Percentiles rank a stretch among this genome's conserved stretches.
Evolutionary conservation across 257 asterid genomes (phyloP).

Genomic region (Jacaranda copaia): DNA sequence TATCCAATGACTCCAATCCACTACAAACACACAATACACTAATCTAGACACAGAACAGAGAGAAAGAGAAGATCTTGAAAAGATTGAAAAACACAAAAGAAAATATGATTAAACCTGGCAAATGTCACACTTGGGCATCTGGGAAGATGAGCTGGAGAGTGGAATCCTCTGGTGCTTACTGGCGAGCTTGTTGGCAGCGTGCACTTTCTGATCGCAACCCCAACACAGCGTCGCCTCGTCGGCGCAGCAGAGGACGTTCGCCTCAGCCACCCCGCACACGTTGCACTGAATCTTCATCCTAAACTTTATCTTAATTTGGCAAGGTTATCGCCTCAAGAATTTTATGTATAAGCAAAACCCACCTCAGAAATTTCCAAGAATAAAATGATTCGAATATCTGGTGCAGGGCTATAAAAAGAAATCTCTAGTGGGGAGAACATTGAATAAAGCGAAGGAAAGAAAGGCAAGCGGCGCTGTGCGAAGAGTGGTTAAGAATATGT

Average conservation of each 20-base stretch:
- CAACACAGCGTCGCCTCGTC: constrained; percentile 88
- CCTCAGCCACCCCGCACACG: constrained; percentile 83
- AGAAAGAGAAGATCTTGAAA: background rate
- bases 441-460: constrained; percentile 35
- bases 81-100: background rate
- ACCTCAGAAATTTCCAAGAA: background rate
- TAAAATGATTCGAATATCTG: background rate
- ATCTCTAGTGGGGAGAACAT: background rate
- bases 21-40: background rate
- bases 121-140: constrained; percentile 87
- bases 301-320: background rate
- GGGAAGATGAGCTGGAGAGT: constrained; percentile 58
- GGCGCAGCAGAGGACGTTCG: constrained; percentile 81
- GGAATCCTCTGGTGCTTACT: constrained; percentile 81
- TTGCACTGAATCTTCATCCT: constrained; percentile 92
- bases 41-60: background rate
- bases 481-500: constrained; percentile 20
- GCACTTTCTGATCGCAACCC: constrained; percentile 77
- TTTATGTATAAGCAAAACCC: background rate
- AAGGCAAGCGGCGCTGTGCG: background rate
- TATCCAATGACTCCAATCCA: background rate
- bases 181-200: constrained; percentile 82
- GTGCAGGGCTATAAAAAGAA: background rate
- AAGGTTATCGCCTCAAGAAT: background rate
- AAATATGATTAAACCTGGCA: constrained; percentile 65